Evolutionary conservation across 495 filamentous ascomycete species (phyloP), one percentile per base, ranked within the genome.

Genomic region (Neurospora sp.): DNA sequence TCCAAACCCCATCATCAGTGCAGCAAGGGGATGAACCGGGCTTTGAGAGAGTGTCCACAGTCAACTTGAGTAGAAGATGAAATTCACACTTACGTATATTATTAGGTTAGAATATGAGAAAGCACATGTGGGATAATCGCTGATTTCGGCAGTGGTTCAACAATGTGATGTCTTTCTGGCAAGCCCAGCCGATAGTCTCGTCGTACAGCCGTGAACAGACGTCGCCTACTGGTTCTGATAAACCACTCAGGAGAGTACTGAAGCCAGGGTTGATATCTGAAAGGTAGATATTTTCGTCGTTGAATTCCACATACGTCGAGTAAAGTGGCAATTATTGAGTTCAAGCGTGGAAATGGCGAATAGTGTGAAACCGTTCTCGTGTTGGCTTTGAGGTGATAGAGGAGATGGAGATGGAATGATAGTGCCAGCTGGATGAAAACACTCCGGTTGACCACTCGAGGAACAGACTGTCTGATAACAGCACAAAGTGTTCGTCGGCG

Each of bases 401-500:
- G 47, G 53, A 6, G 53, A 31, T 31, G 53, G 4, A 59, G 22
- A 14, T 61, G 12, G 9, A 31, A 61, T 35, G 27, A 35, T 8
- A 35, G 6, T 61, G 27, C 53, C 14, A 61, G 53, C 27, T 61
- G 53, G 27, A 61, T 18, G 53, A 65, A 18, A 65, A 65, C 27
- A 65, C 53, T 65, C 53, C 7, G 53, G 27, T 27, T 74, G 70
- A 41, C 47, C 45, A 68, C 73, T 69, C 73, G 27, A 71, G 39
- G 69, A 71, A 47, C 69, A 70, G 22, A 37, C 71, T 72, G 71
- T 72, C 71, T 72, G 44, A 4, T 47, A 72, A 72, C 71, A 69
- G 71, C 65, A 71, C 37, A 27, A 71, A 71, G 44, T 18, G 20
- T 39, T 69, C 41, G 70, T 31, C 31, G 70, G 70, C 41, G 70